Base-by-base conservation (phyloP, 139 green algal species). In the Chlamydomonas sphaeroides region DNA sequence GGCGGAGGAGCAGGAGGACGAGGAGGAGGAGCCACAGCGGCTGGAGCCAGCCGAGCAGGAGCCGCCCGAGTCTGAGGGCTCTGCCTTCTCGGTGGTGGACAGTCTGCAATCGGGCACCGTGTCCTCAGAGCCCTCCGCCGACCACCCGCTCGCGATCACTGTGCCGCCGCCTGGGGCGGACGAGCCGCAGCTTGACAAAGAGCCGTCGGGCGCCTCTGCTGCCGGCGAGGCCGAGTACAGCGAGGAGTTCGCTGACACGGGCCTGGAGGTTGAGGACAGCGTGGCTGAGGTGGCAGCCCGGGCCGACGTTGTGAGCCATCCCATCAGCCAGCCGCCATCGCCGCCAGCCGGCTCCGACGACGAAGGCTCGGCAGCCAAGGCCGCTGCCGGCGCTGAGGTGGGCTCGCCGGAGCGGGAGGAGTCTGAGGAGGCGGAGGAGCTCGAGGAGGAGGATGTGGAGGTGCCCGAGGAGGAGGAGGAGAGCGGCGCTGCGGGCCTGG, bases 301-400 rank as follows among this genome's bases (percentile, higher is more conserved):
- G 4, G 33, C 17, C 38, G n/a, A 65, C 35, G 17, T 32, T 36
- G n/a, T 10, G 17, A 80, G 73, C 59, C 73, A 80, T n/a, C 73
- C 73, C 39, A 80, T 80, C 73, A 80, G 73, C 59, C 73, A 80
- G 73, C 59, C 73, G 15, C 30, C 61, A 0, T 62, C 59, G 4
- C 72, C 72, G 26, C 56, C 72, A 17, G 49, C 33, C 25, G 21
- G 28, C 71, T 78, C 71, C 21, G 48, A 65, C 23, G 51, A 66
- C 25, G 71, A 67, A 15, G 56, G 56, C 23, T 17, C 49, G 10
- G 49, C 18, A 17, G 21, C 49, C 49, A 20, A 56, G 49, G 18
- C 18, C 6, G 18, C 21, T 17, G 49, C 18, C 49, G 23, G 23
- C 56, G 21, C 10, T 1, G 17, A n/a, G 20, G 17, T n/a, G 17